phyloP scores from a whole-genome alignment of 768 basidiomycete genomes.

The Suillus subaureus region DNA sequence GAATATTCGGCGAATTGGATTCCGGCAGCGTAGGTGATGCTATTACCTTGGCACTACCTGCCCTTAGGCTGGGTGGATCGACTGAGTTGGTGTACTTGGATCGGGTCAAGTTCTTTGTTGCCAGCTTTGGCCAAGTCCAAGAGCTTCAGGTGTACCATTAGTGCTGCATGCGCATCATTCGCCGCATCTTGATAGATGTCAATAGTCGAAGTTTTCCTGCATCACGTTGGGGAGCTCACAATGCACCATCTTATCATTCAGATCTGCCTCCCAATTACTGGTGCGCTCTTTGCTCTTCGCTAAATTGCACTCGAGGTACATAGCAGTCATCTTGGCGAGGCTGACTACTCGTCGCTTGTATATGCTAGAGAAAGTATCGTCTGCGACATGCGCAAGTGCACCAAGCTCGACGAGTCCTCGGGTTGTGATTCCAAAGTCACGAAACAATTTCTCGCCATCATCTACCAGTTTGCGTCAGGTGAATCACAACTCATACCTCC shows the following conservation, averaged over 20 bases:
- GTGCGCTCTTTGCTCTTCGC: constrained; percentile 48
- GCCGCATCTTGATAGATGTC: constrained; percentile 43
- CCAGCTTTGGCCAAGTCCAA: constrained; percentile 31
- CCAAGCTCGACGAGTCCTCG: constrained; percentile 49
- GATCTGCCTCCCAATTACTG: constrained; percentile 46
- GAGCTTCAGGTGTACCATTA: constrained; percentile 46
- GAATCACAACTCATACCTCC: neutral
- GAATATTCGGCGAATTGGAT: neutral
- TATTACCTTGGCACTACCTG: neutral
- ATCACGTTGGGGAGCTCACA: constrained; percentile 29
- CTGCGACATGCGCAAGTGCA: constrained; percentile 42
- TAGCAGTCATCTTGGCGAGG: constrained; percentile 45
- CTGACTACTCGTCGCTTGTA: constrained; percentile 44
- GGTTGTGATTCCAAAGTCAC: constrained; percentile 47
- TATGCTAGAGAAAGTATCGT: constrained; percentile 33
- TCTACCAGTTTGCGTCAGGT: constrained; percentile 29
- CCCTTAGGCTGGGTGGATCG: constrained; percentile 8
- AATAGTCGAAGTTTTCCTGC: neutral
- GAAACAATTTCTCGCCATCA: constrained; percentile 50
- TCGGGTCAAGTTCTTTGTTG: constrained; percentile 19
- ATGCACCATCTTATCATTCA: constrained; percentile 40
- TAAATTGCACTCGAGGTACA: constrained; percentile 41
- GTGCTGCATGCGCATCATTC: constrained; percentile 51
- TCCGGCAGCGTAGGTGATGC: neutral
- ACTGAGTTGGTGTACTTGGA: constrained; percentile 33